Evolutionary conservation across 140 eudicot genomes (phyloP).

Genomic region (Eryngium alpinum): DNA sequence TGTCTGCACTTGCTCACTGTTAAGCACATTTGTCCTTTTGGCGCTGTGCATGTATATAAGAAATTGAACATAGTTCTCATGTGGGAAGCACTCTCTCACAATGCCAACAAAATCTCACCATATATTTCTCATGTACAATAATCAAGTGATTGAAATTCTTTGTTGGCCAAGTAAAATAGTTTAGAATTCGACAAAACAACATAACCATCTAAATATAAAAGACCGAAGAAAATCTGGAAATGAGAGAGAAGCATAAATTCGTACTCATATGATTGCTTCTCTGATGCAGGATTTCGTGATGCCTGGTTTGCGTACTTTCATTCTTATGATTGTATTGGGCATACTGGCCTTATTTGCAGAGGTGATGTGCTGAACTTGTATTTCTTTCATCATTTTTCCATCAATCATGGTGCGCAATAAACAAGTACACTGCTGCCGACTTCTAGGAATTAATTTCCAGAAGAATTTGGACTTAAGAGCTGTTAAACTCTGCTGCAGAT

Average conservation of each 20-base stretch:
- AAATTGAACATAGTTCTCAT: no score
- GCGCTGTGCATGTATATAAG: not conserved
- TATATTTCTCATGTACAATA: no score
- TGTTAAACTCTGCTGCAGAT: slow-evolving; percentile 33
- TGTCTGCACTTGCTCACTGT: not conserved
- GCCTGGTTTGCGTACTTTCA: slow-evolving; percentile 48
- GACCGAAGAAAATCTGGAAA: not conserved
- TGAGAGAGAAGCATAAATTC: not conserved
- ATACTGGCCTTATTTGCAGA: slow-evolving; percentile 59
- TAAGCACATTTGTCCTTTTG: not conserved
- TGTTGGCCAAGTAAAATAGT: no score
- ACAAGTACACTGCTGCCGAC: not conserved
- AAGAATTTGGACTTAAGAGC: not conserved
- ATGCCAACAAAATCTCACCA: no score
- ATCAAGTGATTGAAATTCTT: no score
- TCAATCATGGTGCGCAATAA: not conserved
- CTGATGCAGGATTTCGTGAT: slow-evolving; percentile 54
- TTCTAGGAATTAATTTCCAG: not conserved
- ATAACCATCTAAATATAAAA: not conserved
- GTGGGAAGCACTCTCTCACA: not conserved
- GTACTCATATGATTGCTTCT: not conserved
- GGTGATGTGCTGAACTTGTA: slow-evolving; percentile 30
- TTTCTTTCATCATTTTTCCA: not conserved
- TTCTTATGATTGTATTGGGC: slow-evolving; percentile 59
- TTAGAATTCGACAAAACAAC: no score